Evolutionary conservation across 305 asterid genomes (phyloP), one percentile per base, ranked within the genome.

Genomic region (Ruellia speciosa): DNA sequence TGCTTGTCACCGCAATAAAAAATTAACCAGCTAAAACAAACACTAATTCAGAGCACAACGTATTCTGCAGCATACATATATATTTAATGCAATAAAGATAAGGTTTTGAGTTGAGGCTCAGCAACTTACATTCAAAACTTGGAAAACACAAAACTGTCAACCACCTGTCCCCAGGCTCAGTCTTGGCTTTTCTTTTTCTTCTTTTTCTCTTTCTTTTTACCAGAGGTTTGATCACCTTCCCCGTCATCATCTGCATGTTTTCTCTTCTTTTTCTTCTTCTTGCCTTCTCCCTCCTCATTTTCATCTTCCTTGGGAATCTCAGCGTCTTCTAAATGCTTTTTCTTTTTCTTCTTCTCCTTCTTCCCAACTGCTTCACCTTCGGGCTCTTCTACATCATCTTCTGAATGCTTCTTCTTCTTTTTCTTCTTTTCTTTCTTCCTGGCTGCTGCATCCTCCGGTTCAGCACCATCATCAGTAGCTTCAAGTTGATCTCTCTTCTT

Each of bases 331-430:
- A 7, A 7, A 10, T 37, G 41, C 9, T 37, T 37, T 37, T 76
- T 77, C 76, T 76, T 76, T 69, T 83, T 78, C 85, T 83, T 83
- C 77, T 80, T 79, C 45, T 72, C 81, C 59, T 83, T 74, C 77
- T 79, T 81, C 48, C 61, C 73, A 45, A 37, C 66, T 7, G 52
- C 73, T 61, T 74, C 86, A 0, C 16, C 18, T 71, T 75, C 83
- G 16, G 71, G 67, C 62, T 65, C 83, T 33, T 66, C 76, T 10
- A 4, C 60, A 28, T 34, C 77, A 14, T 75, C 84, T 54, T 75
- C 89, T 9, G 65, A 76, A 15, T 60, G 65, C 35, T 41, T 65
- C 58, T 62, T 69, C 63, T 67, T 74, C 64, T 72, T 64, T 60
- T 65, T 64, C 54, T 72, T 71, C 17, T 80, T 79, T 46, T 72